These are phyloP conservation scores for Groenewaldozyma auringiensis DNA, from an alignment of 1,139 yeast species.

Conservation along the genomic window DNA sequence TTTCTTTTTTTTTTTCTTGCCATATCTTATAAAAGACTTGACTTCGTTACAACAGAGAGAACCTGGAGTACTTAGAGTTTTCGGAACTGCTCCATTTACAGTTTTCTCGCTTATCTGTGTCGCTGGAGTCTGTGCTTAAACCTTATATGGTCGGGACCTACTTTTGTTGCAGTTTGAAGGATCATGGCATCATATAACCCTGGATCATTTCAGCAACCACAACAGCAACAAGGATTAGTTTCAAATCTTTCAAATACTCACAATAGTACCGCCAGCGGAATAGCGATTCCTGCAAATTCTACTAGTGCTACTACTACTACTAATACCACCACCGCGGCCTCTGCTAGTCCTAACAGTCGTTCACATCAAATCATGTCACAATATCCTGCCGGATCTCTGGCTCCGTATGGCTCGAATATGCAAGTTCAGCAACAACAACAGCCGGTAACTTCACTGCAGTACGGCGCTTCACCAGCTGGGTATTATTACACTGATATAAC, in stretches of 20 bases:
- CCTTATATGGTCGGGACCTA: not conserved
- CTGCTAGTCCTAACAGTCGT: too few relatives aligned
- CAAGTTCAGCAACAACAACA: constrained; percentile 8
- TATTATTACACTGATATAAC: not conserved
- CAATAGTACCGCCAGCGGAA: too few relatives aligned
- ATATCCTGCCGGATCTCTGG: not conserved
- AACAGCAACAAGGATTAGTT: not conserved
- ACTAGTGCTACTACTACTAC: too few relatives aligned
- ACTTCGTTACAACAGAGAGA: too few relatives aligned
- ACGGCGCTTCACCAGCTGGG: not conserved
- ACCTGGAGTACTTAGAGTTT: too few relatives aligned
- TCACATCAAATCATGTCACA: not conserved
- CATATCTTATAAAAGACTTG: too few relatives aligned
- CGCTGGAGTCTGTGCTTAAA: not conserved
- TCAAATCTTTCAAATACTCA: not conserved
- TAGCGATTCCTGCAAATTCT: too few relatives aligned
- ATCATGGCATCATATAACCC: not conserved
- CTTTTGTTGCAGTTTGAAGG: not conserved
- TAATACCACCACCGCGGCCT: too few relatives aligned
- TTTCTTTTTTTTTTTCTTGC: too few relatives aligned
- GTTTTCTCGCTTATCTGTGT: not conserved
- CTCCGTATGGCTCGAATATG: constrained; percentile 8
- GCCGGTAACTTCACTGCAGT: not conserved
- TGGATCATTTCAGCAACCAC: not conserved
- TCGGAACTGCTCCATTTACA: too few relatives aligned